These are phyloP conservation scores for Amaranthus palmeri DNA, from an alignment of 148 eudicot genomes.

Conservation along the genomic window DNA sequence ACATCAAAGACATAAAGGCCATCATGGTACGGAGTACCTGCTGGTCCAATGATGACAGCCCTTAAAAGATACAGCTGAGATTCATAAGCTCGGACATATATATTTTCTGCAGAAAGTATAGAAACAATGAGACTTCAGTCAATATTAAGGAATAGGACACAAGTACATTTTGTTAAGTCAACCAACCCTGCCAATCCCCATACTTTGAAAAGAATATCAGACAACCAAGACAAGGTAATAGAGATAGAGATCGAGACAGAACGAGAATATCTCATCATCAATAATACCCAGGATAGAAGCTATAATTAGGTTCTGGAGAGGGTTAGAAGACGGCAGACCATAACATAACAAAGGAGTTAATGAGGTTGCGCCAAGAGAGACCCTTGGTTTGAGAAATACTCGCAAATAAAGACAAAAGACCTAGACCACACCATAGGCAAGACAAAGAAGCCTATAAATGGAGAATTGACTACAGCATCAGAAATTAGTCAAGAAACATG, in stretches of 20 bases:
- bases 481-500: background rate
- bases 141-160: background rate
- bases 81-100: conserved; percentile 66
- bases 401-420: too few relatives aligned
- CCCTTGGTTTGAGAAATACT: too few relatives aligned
- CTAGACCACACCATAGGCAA: too few relatives aligned
- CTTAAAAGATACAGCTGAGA: conserved; percentile 74
- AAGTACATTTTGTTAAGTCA: background rate
- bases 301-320: too few relatives aligned
- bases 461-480: background rate
- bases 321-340: too few relatives aligned
- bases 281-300: too few relatives aligned
- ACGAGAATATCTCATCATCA: too few relatives aligned
- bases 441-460: too few relatives aligned
- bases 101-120: conserved; percentile 40
- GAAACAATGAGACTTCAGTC: background rate
- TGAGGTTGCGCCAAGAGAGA: too few relatives aligned
- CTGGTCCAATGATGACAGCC: conserved; percentile 64
- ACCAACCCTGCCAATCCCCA: background rate
- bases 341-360: too few relatives aligned
- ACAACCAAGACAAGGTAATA: background rate
- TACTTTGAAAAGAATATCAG: background rate
- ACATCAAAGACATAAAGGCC: conserved; percentile 76
- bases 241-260: background rate
- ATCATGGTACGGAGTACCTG: conserved; percentile 87